phyloP scores from a whole-genome alignment of 176 grass and related monocot species.

The Ampelocalamus luodianensis region DNA sequence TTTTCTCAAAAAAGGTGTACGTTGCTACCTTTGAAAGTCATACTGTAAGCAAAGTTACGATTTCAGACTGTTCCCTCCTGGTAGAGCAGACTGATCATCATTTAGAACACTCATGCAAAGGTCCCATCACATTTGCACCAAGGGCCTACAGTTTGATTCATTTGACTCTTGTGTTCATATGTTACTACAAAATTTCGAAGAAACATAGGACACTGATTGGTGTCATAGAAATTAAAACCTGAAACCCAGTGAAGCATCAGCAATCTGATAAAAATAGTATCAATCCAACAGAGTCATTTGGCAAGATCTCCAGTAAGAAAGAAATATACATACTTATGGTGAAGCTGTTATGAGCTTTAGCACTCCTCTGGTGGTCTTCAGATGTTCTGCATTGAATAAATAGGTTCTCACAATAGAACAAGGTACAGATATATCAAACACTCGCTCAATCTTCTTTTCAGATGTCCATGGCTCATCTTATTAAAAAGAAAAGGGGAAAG shows the following conservation, averaged over 20 bases:
- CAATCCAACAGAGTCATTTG: neutral
- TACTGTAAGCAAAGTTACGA: neutral
- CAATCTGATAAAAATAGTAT: neutral
- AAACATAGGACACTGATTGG: neutral
- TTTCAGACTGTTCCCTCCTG: neutral
- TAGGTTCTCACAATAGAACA: neutral
- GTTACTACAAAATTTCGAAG: neutral
- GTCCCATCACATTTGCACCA: neutral
- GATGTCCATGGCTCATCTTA: neutral
- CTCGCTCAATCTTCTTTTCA: neutral
- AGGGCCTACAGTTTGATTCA: neutral
- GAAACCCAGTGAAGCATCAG: neutral
- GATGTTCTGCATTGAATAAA: neutral
- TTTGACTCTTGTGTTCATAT: neutral
- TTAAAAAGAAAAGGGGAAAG: neutral
- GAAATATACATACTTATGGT: neutral
- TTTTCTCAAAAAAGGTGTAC: conserved; percentile 14
- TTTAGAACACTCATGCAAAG: neutral
- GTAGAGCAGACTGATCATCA: neutral
- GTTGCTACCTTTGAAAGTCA: conserved; percentile 13
- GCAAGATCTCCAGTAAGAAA: neutral
- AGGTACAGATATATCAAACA: neutral
- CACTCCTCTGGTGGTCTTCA: neutral
- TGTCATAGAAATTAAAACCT: neutral
- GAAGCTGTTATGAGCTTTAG: neutral